phyloP scores from a whole-genome alignment of 371 early-diverging fungal species.

The Mortierella sp. region DNA sequence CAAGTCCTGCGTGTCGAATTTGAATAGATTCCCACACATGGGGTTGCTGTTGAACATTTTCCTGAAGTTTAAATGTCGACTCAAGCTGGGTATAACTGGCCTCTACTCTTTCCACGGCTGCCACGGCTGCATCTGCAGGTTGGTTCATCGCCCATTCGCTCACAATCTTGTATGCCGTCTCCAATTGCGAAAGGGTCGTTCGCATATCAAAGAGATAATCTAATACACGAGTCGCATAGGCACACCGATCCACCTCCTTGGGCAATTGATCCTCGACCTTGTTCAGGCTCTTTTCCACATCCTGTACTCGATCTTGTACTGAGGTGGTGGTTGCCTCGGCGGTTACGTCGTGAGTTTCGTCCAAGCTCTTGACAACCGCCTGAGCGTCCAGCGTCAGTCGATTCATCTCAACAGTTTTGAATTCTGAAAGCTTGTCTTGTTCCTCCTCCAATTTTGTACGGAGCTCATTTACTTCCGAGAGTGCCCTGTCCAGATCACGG shows the following conservation, averaged over 20 bases:
- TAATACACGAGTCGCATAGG: constrained; percentile 37
- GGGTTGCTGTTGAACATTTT: constrained; percentile 11
- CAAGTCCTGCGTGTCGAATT: constrained; percentile 34
- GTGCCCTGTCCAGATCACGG: constrained; percentile 23
- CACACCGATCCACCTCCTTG: constrained; percentile 29
- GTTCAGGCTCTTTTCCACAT: constrained; percentile 18
- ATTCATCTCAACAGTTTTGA: constrained; percentile 17
- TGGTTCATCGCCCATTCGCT: constrained; percentile 31
- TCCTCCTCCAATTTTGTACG: constrained; percentile 35
- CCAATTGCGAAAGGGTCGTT: constrained; percentile 20
- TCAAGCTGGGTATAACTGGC: constrained; percentile 25
- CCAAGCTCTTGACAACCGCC: constrained; percentile 21
- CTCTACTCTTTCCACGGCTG: constrained; percentile 21
- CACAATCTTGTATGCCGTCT: constrained; percentile 30
- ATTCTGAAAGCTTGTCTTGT: constrained; percentile 21
- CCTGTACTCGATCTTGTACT: constrained; percentile 29
- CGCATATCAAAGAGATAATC: constrained; percentile 37
- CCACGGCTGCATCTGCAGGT: constrained; percentile 27
- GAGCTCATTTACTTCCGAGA: constrained; percentile 15
- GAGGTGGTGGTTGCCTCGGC: constrained; percentile 12
- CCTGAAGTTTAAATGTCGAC: constrained; percentile 18
- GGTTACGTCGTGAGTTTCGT: constrained; percentile 35
- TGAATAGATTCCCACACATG: constrained; percentile 50
- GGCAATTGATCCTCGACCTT: constrained; percentile 27
- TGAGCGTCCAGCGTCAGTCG: constrained; percentile 30